A percentile compares a stretch with the other conserved stretches of the same genome.
phyloP scores from a whole-genome alignment of 176 grass and related monocot species.

The Eragrostis curvula region DNA sequence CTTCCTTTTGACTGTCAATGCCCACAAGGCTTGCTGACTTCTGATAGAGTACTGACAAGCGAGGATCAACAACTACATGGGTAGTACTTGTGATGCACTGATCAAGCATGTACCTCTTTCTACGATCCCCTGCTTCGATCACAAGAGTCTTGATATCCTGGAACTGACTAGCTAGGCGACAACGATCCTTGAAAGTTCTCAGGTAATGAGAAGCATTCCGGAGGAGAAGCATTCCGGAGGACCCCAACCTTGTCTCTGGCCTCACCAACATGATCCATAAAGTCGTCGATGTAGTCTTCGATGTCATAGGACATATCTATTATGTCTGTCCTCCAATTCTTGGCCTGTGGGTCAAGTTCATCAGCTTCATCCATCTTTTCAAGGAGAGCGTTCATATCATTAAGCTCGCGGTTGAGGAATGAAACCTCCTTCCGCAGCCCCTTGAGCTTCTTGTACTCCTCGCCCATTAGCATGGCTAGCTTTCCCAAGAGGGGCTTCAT shows the following conservation, averaged over 20 bases:
- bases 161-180: background rate
- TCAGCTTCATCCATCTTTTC: background rate
- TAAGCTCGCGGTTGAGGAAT: slow-evolving; percentile 4
- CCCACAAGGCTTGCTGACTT: background rate
- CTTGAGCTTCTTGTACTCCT: slow-evolving; percentile 12
- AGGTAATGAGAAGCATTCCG: background rate
- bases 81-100: background rate
- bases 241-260: background rate
- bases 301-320: slow-evolving; percentile 19
- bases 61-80: background rate
- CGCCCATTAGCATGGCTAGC: background rate
- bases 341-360: background rate
- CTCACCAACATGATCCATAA: background rate
- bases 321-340: slow-evolving; percentile 2
- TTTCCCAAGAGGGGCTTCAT: background rate
- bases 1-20: background rate
- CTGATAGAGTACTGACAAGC: background rate
- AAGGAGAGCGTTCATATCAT: background rate
- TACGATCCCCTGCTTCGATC: background rate
- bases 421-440: background rate
- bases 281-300: slow-evolving; percentile 2
- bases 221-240: no score
- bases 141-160: background rate
- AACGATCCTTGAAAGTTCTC: background rate
- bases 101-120: slow-evolving; percentile 16